Percentiles rank a stretch among this genome's conserved stretches.
These are phyloP conservation scores for Psilocybe tampanensis DNA, from an alignment of 768 basidiomycete genomes.

Conservation along the genomic window DNA sequence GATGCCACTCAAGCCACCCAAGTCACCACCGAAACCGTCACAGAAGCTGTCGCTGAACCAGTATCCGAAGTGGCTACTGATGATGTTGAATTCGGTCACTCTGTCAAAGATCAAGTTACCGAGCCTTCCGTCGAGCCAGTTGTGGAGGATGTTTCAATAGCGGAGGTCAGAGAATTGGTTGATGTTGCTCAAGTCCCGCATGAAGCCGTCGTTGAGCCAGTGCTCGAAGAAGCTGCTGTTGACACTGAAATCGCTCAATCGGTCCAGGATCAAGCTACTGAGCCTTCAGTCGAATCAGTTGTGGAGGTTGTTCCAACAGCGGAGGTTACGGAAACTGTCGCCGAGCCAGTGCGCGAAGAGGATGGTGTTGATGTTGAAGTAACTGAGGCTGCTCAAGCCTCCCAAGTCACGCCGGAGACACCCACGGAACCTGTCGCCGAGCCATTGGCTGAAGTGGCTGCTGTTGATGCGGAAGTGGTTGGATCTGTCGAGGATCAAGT, in stretches of 20 bases:
- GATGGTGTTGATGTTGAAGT: neutral
- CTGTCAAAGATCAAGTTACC: neutral
- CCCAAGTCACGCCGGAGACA: neutral
- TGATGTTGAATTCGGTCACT: neutral
- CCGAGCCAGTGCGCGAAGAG: neutral
- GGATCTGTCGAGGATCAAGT: too few species aligned
- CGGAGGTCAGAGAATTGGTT: too few species aligned
- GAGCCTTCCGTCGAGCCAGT: neutral
- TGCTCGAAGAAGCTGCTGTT: neutral
- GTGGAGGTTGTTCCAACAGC: neutral
- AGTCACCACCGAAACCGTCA: neutral
- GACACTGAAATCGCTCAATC: neutral
- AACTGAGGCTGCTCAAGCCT: neutral
- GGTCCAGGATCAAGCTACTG: neutral
- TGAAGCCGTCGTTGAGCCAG: neutral
- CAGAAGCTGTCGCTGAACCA: neutral
- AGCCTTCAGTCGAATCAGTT: neutral
- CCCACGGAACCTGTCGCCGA: too few species aligned
- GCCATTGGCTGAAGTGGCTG: neutral
- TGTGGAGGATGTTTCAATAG: neutral
- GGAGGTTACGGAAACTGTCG: neutral
- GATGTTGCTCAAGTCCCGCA: slow-evolving; percentile 15
- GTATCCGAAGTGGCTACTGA: neutral
- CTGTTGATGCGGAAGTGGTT: neutral
- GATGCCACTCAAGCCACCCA: neutral